Percentiles rank a stretch among this genome's conserved stretches.
phyloP scores from a whole-genome alignment of 1,284 basidiomycete species.

The Coniferiporia sulphurascens region DNA sequence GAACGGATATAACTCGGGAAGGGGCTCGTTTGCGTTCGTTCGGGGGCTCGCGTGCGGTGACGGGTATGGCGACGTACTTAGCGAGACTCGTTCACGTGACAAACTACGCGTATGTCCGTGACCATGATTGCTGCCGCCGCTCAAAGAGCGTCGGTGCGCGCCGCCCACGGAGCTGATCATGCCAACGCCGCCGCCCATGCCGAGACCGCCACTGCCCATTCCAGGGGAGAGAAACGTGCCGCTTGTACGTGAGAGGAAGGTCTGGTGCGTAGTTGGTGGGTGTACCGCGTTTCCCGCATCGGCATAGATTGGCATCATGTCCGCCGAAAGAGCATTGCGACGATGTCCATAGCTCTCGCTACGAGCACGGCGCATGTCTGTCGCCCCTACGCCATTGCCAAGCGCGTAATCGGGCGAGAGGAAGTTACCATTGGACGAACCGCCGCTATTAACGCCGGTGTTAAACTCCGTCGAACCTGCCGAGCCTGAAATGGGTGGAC shows the following conservation, averaged over 20 bases:
- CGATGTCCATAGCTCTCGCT: conserved; percentile 48
- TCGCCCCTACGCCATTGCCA: conserved; percentile 16
- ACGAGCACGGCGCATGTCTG: conserved; percentile 41
- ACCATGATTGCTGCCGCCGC: conserved; percentile 39
- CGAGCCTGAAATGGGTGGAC: not conserved
- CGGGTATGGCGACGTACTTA: conserved; percentile 48
- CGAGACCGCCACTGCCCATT: not conserved
- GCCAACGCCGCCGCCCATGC: not conserved
- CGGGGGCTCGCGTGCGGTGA: conserved; percentile 49
- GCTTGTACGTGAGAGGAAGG: conserved; percentile 36
- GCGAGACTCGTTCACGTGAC: conserved; percentile 26
- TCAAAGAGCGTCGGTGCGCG: conserved; percentile 49
- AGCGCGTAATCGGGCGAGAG: conserved; percentile 39
- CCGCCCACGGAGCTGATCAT: conserved; percentile 3
- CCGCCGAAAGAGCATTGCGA: conserved; percentile 18
- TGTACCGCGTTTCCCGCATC: conserved; percentile 36
- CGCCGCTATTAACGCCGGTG: not conserved
- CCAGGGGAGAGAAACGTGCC: conserved; percentile 8
- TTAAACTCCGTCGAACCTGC: not conserved
- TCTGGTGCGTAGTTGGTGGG: conserved; percentile 38
- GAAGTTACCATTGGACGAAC: conserved; percentile 30
- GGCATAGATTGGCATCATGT: conserved; percentile 20
- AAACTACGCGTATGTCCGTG: conserved; percentile 28
- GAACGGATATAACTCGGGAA: conserved; percentile 21
- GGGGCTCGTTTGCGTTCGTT: conserved; percentile 24